These are phyloP conservation scores for Acanthamoeba castellanii DNA, from an alignment of 208 protist species.

Conservation along the genomic window DNA sequence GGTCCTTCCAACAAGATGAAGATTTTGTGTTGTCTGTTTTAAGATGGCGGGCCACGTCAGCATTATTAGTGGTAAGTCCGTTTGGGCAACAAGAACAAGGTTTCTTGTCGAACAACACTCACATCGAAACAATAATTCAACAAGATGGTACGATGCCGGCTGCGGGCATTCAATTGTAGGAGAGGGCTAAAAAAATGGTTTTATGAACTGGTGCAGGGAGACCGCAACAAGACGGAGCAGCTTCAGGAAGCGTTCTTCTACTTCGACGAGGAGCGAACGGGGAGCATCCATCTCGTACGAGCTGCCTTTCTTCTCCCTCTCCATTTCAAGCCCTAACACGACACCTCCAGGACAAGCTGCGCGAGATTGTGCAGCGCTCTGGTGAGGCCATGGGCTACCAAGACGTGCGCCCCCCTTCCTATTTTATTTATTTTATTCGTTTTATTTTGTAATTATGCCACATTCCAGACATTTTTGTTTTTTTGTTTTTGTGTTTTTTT, in stretches of 20 bases:
- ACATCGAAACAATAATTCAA: neutral
- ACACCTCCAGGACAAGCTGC: slow-evolving; percentile 4
- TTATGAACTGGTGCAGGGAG: neutral
- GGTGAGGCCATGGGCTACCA: slow-evolving; percentile 55
- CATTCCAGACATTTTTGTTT: neutral
- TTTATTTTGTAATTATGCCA: neutral
- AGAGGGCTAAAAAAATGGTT: neutral
- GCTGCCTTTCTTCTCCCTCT: neutral
- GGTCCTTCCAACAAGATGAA: neutral
- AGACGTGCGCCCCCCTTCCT: neutral
- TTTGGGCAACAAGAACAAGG: neutral
- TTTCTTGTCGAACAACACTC: neutral
- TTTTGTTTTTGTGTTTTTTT: too few species aligned
- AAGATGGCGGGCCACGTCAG: neutral
- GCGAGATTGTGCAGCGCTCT: slow-evolving; percentile 62
- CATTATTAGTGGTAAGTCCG: neutral
- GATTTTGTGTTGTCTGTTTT: neutral
- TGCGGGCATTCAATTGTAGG: neutral
- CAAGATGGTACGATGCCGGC: slow-evolving; percentile 1
- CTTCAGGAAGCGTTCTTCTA: slow-evolving; percentile 60
- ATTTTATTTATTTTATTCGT: neutral
- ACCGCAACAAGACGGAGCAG: slow-evolving; percentile 51
- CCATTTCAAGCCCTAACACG: neutral
- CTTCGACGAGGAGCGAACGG: slow-evolving; percentile 64
- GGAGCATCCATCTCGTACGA: slow-evolving; percentile 18